Evolutionary conservation across 495 filamentous ascomycete species (phyloP), one percentile per base, ranked within the genome.

Genomic region (Podospora australis): DNA sequence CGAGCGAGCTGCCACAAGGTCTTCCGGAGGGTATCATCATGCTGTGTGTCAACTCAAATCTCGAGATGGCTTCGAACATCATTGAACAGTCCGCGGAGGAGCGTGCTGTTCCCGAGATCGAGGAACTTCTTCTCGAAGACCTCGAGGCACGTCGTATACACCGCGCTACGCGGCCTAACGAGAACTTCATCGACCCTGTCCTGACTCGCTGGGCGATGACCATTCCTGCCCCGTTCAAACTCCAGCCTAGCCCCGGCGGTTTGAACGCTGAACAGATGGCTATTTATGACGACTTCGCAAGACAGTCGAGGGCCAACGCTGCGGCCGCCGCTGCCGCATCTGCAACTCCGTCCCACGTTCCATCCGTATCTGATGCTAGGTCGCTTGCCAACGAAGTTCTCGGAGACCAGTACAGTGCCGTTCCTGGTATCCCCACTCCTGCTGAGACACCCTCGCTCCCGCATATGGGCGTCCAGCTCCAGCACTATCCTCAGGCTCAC

Each of bases 31-130:
- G 90, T 16, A 80, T 80, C 20, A 90, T 97, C 46, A 75, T 96
- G 49, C 95, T 97, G 86, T 96, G 94, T 63, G 90, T 97, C 50
- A 97, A 97, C 60, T 92, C 95, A 47, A 99, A 99, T 64, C 74
- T 97, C 23, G 92, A 99, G 53, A 78, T 86, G 40, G 89, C 92
- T 35, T 97, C 92, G 59, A 83, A 78, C 43, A 83, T 95, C 49
- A 89, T 99, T 22, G 92, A 97, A 64, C 86, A 89, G 58, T 89
- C 89, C 26, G 94, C 92, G 8, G 91, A 96, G 62, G 86, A 92
- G 54, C 88, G 89, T 45, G 90, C 91, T 10, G 72, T 96, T 25
- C 85, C 87, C 11, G 91, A 97, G 63, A 96, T 99, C 51, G 90
- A 97, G 58, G 85, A 90, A 47, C 83, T 92, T 58, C 85, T 99